Base-by-base conservation (phyloP, 148 eudicot genomes). In the Fagopyrum esculentum region DNA sequence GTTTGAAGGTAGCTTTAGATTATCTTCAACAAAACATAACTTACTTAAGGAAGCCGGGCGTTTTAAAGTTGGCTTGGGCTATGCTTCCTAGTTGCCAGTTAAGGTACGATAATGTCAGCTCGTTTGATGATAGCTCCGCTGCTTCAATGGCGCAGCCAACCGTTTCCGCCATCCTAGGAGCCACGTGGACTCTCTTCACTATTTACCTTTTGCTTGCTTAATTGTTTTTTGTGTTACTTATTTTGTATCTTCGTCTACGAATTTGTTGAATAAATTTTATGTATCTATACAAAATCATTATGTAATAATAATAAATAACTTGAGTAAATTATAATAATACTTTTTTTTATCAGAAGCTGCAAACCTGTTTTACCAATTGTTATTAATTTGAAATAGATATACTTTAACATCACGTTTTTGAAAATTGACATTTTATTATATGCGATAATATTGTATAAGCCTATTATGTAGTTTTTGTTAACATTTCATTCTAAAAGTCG, bases 1-100 rank as follows among this genome's bases (percentile, higher is more conserved):
- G 89, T 73, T 69, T 83, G n/a, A 45, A 64, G 8, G 46, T 46
- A 3, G 70, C 70, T 35, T n/a, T 26, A 1, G 1, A 2, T 13
- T 64, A 13, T 64, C 70, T 64, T 15, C 46, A 3, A 10, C 1
- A 4, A 4, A 26, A 60, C 40, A 0, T 60, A 5, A 60, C 66
- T 22, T 22, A 35, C 3, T 0, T 35, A 35, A 35, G 1, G 8
- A 35, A 35, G 40, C 2, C 40, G 40, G 46, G 70, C 5, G 46
- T 64, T 40, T 11, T 45, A 4, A 64, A 64, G 46, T 13, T 46
- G 0, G 70, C 46, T 1, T 64, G 46, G 70, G 70, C 70, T 64
- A 4, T 64, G 70, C 70, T 64, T 64, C 46, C 70, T 1, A 64
- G 70, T 64, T 64, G 70, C 46, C 70, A 64, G 46, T 46, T 64